These are phyloP conservation scores for Stemphylium vesicarium DNA, from an alignment of 2,329 filamentous ascomycete genomes.

Conservation along the genomic window DNA sequence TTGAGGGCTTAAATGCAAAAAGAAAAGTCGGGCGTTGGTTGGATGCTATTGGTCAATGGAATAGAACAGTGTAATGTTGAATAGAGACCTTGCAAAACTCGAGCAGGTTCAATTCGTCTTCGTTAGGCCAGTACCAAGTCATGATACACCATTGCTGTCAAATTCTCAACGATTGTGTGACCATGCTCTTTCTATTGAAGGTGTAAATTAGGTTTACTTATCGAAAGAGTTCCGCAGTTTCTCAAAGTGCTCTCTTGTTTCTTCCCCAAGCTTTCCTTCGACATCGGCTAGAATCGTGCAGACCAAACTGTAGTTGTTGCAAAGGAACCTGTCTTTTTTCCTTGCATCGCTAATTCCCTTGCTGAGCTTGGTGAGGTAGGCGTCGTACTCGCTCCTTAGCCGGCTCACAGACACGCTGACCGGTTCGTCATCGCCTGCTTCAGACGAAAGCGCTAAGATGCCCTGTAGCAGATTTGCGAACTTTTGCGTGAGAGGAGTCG, in stretches of 20 bases:
- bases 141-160: background rate
- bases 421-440: conserved; percentile 93
- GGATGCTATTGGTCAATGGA: background rate
- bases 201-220: conserved; percentile 19
- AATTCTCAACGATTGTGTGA: background rate
- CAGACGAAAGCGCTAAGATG: conserved; percentile 81
- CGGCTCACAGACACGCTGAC: conserved; percentile 80
- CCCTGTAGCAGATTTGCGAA: conserved; percentile 92
- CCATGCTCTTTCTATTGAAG: background rate
- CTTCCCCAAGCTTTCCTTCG: conserved; percentile 72
- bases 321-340: conserved; percentile 86
- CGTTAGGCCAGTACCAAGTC: background rate
- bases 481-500: conserved; percentile 90
- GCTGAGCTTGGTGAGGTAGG: conserved; percentile 78
- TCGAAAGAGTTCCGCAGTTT: conserved; percentile 56
- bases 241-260: conserved; percentile 79
- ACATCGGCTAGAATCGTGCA: conserved; percentile 82
- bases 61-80: background rate
- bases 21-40: background rate
- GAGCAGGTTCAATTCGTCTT: background rate
- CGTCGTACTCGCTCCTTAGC: conserved; percentile 80
- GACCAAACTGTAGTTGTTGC: conserved; percentile 96
- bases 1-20: conserved; percentile 19
- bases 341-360: conserved; percentile 77
- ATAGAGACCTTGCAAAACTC: background rate